phyloP scores from a whole-genome alignment of 306 rosid genomes.

The Trifolium repens region DNA sequence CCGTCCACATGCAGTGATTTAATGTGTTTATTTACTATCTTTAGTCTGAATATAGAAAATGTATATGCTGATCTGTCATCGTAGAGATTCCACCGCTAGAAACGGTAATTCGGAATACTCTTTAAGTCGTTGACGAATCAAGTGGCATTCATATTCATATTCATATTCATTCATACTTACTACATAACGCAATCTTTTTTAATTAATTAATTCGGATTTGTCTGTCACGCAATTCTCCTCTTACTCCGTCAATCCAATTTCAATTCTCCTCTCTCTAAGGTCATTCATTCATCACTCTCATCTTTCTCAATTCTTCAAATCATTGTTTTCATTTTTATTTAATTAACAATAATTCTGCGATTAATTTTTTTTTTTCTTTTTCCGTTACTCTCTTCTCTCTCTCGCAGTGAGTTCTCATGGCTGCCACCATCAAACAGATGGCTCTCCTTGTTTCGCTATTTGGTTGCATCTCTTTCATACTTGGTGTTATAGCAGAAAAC shows the following conservation, averaged over 20 bases:
- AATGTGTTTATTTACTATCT: background rate
- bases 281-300: background rate
- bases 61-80: background rate
- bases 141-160: background rate
- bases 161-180: too few relatives aligned
- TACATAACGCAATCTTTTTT: background rate
- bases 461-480: conserved; percentile 42
- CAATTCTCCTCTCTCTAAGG: background rate
- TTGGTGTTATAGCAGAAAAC: conserved; percentile 57
- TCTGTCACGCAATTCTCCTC: background rate
- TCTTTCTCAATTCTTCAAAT: background rate
- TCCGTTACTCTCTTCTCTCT: background rate
- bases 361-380: background rate
- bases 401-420: conserved; percentile 38
- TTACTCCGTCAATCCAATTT: background rate
- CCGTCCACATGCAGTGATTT: background rate
- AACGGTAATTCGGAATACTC: background rate
- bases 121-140: background rate
- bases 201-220: too few relatives aligned
- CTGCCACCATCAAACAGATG: conserved; percentile 40
- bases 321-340: background rate
- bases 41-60: background rate
- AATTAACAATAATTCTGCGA: background rate
- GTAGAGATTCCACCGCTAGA: background rate
- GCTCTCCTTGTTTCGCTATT: conserved; percentile 24